Evolutionary conservation across 2,329 filamentous ascomycete species (phyloP).

Genomic region (Xylaria sp.): DNA sequence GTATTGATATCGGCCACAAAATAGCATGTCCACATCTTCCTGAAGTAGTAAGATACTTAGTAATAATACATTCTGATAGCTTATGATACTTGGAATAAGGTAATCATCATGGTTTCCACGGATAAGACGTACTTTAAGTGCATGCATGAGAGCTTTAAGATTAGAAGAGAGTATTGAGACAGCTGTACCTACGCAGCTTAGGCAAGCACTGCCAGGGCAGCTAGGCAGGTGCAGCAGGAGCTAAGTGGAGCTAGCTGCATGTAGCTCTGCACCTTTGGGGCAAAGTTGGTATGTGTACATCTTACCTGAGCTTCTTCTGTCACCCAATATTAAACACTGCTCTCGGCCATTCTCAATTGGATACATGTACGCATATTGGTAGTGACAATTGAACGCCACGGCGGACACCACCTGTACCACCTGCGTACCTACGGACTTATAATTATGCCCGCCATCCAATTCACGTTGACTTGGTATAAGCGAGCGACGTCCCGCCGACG

Average conservation of each 20-base stretch:
- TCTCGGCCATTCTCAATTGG: background rate
- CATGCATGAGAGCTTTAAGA: background rate
- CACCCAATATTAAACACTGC: background rate
- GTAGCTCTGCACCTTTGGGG: background rate
- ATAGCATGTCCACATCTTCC: too few relatives aligned
- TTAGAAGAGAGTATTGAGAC: background rate
- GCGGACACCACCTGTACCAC: background rate
- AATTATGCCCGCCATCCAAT: background rate
- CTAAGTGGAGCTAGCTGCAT: background rate
- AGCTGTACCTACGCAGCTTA: slow-evolving; percentile 2
- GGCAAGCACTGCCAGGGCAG: background rate
- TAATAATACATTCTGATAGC: too few relatives aligned
- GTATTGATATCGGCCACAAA: too few relatives aligned
- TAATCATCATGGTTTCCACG: background rate
- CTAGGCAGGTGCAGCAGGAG: slow-evolving; percentile 6
- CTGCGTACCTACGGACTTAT: background rate
- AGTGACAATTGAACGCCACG: too few relatives aligned
- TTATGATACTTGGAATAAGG: too few relatives aligned
- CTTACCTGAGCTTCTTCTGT: background rate
- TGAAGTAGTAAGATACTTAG: too few relatives aligned
- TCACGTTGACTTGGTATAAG: background rate
- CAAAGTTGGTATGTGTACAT: background rate
- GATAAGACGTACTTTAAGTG: background rate
- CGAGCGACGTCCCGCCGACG: background rate
- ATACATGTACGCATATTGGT: background rate